A percentile compares a stretch with the other conserved stretches of the same genome.
These are phyloP conservation scores for Lignosus rhinocerotis DNA, from an alignment of 1,284 basidiomycete species.

Conservation along the genomic window DNA sequence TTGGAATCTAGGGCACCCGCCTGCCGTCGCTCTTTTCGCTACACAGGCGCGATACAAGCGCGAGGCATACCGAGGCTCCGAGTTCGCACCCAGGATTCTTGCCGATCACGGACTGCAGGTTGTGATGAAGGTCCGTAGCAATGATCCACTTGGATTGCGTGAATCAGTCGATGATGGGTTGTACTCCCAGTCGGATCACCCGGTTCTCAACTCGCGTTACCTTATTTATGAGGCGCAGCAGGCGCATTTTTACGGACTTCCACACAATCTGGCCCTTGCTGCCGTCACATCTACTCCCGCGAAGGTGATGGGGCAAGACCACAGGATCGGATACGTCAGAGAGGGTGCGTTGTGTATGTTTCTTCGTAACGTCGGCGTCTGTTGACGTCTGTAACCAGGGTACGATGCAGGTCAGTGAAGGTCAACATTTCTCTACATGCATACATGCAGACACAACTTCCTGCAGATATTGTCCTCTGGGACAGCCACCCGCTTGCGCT, in stretches of 20 bases:
- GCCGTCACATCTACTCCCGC: constrained; percentile 83
- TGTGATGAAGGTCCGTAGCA: constrained; percentile 67
- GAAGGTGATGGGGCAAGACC: constrained; percentile 72
- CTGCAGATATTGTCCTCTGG: constrained; percentile 63
- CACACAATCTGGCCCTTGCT: constrained; percentile 60
- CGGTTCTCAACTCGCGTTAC: constrained; percentile 76
- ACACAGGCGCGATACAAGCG: constrained; percentile 66
- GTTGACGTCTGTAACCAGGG: constrained; percentile 32
- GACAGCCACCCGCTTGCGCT: constrained; percentile 77
- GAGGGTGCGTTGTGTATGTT: constrained; percentile 43
- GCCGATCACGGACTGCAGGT: constrained; percentile 75
- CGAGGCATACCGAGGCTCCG: constrained; percentile 83
- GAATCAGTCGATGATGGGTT: not conserved
- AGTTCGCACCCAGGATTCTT: constrained; percentile 83
- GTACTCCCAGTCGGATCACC: constrained; percentile 62
- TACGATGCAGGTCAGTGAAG: constrained; percentile 44
- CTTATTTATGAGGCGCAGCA: constrained; percentile 87
- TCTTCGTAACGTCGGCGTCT: not conserved
- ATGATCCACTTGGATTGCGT: not conserved
- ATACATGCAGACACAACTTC: not conserved
- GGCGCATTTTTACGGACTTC: constrained; percentile 76
- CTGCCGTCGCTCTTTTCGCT: constrained; percentile 81
- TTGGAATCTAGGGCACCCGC: constrained; percentile 40
- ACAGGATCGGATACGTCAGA: constrained; percentile 78
- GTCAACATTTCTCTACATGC: not conserved